phyloP scores from a whole-genome alignment of 2,329 filamentous ascomycete species.

The Fusarium sp. region DNA sequence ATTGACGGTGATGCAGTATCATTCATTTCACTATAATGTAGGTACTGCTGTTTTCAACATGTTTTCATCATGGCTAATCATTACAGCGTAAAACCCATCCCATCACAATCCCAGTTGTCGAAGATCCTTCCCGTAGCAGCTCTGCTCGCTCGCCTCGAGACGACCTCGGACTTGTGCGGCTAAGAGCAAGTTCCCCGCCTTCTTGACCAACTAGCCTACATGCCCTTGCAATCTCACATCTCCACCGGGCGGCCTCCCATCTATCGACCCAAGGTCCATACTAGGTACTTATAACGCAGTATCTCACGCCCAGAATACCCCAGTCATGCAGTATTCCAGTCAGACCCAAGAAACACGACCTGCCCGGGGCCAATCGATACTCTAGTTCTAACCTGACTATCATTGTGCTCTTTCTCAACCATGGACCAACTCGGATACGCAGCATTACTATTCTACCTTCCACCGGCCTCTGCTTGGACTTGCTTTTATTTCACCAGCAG shows the following conservation, averaged over 20 bases:
- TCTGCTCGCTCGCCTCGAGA: neutral
- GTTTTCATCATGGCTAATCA: constrained; percentile 13
- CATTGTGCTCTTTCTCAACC: neutral
- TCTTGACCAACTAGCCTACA: neutral
- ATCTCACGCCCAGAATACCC: constrained; percentile 11
- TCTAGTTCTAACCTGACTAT: neutral
- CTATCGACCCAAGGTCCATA: constrained; percentile 11
- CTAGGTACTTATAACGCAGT: constrained; percentile 21
- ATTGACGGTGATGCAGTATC: neutral
- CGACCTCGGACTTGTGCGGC: constrained; percentile 15
- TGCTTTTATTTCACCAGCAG: constrained; percentile 1
- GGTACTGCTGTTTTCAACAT: neutral
- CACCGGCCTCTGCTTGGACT: neutral
- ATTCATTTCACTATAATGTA: neutral
- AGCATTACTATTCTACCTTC: constrained; percentile 1
- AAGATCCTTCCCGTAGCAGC: constrained; percentile 6
- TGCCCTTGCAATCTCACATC: constrained; percentile 16
- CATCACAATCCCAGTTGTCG: neutral
- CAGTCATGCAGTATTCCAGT: neutral
- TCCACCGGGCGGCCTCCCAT: constrained; percentile 38
- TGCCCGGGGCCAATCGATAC: neutral
- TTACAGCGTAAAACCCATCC: constrained; percentile 12
- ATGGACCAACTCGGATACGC: neutral
- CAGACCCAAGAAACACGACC: neutral
- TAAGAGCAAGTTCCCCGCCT: constrained; percentile 24